Percentiles rank a stretch among this genome's conserved stretches.
Evolutionary conservation across 192 early-diverging fungal genomes (phyloP).

Genomic region (Jimgerdemannia flammicorona): DNA sequence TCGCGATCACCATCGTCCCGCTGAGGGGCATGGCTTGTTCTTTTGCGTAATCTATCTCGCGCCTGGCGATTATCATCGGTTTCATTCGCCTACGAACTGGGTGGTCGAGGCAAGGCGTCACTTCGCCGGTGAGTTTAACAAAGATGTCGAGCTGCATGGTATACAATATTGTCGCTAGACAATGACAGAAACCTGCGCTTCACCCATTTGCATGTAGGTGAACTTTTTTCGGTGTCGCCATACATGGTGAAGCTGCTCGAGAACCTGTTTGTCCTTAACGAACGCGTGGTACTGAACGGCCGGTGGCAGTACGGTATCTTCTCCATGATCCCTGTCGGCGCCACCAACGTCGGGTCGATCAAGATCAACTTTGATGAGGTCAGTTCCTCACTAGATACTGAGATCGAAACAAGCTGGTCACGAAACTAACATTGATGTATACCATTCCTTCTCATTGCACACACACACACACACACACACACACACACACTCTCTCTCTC

Average conservation of each 20-base stretch:
- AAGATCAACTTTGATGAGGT: constrained; percentile 91
- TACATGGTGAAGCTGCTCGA: constrained; percentile 78
- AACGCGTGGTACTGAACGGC: constrained; percentile 90
- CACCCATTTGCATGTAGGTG: constrained; percentile 46
- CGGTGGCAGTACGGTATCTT: constrained; percentile 94
- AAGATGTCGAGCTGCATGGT: neutral
- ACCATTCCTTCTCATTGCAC: neutral
- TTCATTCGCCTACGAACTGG: constrained; percentile 98
- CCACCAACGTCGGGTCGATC: constrained; percentile 97
- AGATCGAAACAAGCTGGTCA: no score
- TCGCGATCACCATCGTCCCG: constrained; percentile 27
- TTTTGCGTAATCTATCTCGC: constrained; percentile 95
- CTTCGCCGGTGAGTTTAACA: constrained; percentile 66
- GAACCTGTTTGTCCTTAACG: constrained; percentile 95
- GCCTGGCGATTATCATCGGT: constrained; percentile 98
- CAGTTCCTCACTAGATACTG: neutral
- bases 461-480: neutral
- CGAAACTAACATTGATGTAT: neutral
- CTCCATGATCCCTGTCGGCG: constrained; percentile 94
- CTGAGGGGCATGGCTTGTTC: constrained; percentile 72
- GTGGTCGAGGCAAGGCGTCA: constrained; percentile 82
- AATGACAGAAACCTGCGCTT: neutral
- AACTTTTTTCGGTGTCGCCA: constrained; percentile 95
- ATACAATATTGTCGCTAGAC: neutral
- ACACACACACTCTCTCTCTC: neutral